Percentiles rank a stretch among this genome's conserved stretches.
These are phyloP conservation scores for Aspergillus udagawae DNA, from an alignment of 2,329 filamentous ascomycete genomes.

Conservation along the genomic window DNA sequence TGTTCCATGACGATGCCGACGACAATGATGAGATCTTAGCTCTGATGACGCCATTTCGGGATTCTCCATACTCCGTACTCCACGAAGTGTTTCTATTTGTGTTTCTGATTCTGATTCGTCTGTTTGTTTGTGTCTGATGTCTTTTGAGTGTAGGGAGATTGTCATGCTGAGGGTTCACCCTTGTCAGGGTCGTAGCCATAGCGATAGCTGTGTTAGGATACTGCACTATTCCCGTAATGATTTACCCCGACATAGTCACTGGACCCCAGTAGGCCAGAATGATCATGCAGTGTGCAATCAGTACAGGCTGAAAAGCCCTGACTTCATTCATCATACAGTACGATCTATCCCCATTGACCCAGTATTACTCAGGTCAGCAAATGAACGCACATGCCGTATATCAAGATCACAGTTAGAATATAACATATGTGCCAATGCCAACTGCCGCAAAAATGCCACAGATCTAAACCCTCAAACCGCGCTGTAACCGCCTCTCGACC, in stretches of 20 bases:
- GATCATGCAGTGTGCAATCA: too few relatives aligned
- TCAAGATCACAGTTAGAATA: neutral
- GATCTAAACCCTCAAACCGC: constrained; percentile 62
- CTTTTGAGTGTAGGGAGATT: constrained; percentile 12
- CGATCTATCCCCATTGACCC: neutral
- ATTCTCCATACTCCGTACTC: neutral
- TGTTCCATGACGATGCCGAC: neutral
- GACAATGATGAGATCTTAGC: constrained; percentile 24
- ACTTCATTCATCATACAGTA: neutral
- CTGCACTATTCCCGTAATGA: neutral
- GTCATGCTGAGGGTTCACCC: neutral
- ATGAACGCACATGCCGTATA: neutral
- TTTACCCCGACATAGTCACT: too few relatives aligned
- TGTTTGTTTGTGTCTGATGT: neutral
- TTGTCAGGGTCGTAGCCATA: too few relatives aligned
- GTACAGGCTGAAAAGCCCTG: neutral
- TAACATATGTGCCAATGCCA: neutral
- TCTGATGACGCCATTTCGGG: constrained; percentile 23
- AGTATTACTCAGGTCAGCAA: neutral
- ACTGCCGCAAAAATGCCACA: neutral
- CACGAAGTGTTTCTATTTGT: neutral
- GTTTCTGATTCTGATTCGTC: neutral
- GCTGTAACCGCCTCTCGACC: constrained; percentile 86
- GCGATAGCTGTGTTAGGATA: neutral
- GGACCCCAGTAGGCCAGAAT: too few relatives aligned